Conservation (phyloP, 176 grass and related monocot genomes). For the Oryza rufipogon region DNA sequence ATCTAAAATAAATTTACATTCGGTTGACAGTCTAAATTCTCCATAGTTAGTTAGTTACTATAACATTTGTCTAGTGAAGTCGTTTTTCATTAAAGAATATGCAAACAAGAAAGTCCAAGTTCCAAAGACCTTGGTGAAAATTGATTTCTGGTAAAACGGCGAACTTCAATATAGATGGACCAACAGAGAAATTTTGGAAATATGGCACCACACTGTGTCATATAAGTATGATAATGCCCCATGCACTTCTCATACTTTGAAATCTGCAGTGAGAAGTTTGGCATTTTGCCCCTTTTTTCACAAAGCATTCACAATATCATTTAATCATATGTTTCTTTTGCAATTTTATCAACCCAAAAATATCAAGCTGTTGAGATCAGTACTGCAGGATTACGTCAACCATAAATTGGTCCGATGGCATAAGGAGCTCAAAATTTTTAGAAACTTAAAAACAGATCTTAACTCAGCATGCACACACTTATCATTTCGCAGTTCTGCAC, state of each 20-base stretch:
- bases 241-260: neutral
- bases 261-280: neutral
- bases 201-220: neutral
- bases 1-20: constrained; percentile 16
- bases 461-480: neutral
- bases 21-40: constrained; percentile 1
- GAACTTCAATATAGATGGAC: neutral
- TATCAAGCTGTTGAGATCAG: constrained; percentile 3
- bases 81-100: neutral
- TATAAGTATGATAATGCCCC: neutral
- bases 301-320: neutral
- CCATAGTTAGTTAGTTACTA: neutral
- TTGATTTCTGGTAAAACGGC: neutral
- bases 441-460: neutral
- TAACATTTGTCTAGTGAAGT: constrained; percentile 3
- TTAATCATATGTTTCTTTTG: neutral
- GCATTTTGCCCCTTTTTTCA: neutral
- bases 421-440: neutral
- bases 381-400: neutral
- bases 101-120: neutral
- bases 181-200: neutral
- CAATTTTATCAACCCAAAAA: constrained; percentile 11
- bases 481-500: neutral
- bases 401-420: neutral
- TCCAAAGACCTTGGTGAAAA: neutral